Percentiles rank a stretch among this genome's conserved stretches.
These are phyloP conservation scores for Musa itinerans DNA, from an alignment of 176 grass and related monocot genomes.

Conservation along the genomic window DNA sequence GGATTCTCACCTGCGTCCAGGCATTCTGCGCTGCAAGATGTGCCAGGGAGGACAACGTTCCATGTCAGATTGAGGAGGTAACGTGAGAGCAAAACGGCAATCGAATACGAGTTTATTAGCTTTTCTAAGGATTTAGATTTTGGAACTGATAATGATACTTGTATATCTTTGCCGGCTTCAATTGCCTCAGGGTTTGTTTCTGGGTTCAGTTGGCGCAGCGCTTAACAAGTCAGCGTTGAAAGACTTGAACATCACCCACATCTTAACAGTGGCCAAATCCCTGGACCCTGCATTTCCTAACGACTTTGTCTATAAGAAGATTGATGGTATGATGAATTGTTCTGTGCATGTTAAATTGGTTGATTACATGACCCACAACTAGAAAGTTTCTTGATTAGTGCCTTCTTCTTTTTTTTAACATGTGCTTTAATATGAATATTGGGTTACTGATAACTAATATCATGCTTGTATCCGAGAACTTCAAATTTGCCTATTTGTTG, in stretches of 20 bases:
- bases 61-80: constrained; percentile 51
- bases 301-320: constrained; percentile 83
- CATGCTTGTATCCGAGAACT: too few species aligned
- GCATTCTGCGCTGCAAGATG: constrained; percentile 40
- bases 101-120: neutral
- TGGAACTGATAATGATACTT: neutral
- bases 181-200: constrained; percentile 51
- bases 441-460: neutral
- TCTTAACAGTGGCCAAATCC: constrained; percentile 69
- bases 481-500: too few species aligned
- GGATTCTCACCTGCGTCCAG: constrained; percentile 33
- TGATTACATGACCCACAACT: neutral
- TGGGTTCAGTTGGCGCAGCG: constrained; percentile 76
- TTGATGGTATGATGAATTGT: constrained; percentile 41
- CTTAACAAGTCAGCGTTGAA: constrained; percentile 64
- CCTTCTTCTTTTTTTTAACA: neutral
- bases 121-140: neutral
- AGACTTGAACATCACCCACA: constrained; percentile 61
- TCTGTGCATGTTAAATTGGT: neutral
- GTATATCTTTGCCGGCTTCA: neutral
- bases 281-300: constrained; percentile 48
- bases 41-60: constrained; percentile 40
- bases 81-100: neutral
- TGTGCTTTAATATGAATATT: constrained; percentile 1
- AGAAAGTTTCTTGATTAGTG: constrained; percentile 13